These are phyloP conservation scores for Flaveria sonorensis DNA, from an alignment of 129 eudicot species.

Conservation along the genomic window DNA sequence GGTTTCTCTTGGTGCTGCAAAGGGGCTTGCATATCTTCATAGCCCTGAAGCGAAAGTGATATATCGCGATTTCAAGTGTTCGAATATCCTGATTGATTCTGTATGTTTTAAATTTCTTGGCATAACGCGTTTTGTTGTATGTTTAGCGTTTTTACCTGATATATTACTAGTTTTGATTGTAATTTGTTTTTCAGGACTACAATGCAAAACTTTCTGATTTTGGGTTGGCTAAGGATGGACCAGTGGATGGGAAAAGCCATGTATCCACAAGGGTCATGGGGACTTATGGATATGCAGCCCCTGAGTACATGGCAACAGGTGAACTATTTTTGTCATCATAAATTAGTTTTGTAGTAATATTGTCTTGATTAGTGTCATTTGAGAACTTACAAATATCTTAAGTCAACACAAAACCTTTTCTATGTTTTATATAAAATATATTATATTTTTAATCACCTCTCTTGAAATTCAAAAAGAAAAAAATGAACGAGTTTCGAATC, in stretches of 20 bases:
- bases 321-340: not conserved
- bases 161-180: not conserved
- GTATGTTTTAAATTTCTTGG: conserved; percentile 39
- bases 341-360: not conserved
- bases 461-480: no score
- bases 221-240: conserved; percentile 95
- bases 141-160: not conserved
- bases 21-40: conserved; percentile 81
- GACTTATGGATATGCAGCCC: conserved; percentile 91
- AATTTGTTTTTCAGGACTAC: conserved; percentile 51
- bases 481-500: no score
- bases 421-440: no score
- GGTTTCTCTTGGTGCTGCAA: conserved; percentile 81
- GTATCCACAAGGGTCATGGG: conserved; percentile 98
- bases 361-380: no score
- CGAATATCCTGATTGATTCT: conserved; percentile 70
- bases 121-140: not conserved
- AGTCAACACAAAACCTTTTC: no score
- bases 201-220: conserved; percentile 96
- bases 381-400: no score
- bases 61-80: conserved; percentile 71
- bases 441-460: no score
- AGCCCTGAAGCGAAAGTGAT: conserved; percentile 75
- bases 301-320: conserved; percentile 95
- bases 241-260: conserved; percentile 73